These are phyloP conservation scores for Apiospora arundinis DNA, from an alignment of 2,329 filamentous ascomycete species.

Conservation along the genomic window DNA sequence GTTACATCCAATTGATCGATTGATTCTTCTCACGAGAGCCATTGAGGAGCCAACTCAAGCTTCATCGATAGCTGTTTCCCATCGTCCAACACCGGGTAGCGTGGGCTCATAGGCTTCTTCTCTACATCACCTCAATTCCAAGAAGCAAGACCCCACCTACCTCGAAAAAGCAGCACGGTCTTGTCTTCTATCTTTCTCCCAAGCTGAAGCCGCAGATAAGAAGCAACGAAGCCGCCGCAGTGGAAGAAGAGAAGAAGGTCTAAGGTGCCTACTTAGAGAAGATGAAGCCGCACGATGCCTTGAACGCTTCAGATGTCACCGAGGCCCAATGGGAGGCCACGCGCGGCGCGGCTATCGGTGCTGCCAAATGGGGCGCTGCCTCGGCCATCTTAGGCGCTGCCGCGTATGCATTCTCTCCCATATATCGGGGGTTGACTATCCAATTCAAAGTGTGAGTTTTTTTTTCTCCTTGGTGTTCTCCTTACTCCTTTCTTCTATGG, in stretches of 20 bases:
- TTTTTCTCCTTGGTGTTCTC: too few species aligned
- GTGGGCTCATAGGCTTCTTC: too few species aligned
- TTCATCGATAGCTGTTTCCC: neutral
- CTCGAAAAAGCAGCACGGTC: neutral
- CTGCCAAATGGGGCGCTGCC: conserved; percentile 75
- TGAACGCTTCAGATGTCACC: conserved; percentile 70
- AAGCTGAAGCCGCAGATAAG: neutral
- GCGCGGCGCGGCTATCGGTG: conserved; percentile 70
- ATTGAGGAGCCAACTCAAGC: neutral
- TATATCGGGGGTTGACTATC: conserved; percentile 75
- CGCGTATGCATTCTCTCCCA: conserved; percentile 69
- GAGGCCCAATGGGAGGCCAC: conserved; percentile 75
- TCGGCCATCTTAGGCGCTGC: conserved; percentile 66
- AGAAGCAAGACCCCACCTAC: neutral
- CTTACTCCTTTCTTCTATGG: too few species aligned
- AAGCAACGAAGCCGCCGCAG: conserved; percentile 40
- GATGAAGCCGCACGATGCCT: conserved; percentile 56
- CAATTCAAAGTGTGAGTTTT: conserved; percentile 76
- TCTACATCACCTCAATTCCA: too few species aligned
- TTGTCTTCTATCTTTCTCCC: too few species aligned
- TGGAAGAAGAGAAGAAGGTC: neutral
- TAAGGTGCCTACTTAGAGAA: neutral
- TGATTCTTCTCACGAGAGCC: too few species aligned
- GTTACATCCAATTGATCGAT: neutral
- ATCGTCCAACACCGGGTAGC: neutral